Evolutionary conservation across 805 yeast genomes (phyloP), one percentile per base, ranked within the genome.

Genomic region (Yarrowia porcina): DNA sequence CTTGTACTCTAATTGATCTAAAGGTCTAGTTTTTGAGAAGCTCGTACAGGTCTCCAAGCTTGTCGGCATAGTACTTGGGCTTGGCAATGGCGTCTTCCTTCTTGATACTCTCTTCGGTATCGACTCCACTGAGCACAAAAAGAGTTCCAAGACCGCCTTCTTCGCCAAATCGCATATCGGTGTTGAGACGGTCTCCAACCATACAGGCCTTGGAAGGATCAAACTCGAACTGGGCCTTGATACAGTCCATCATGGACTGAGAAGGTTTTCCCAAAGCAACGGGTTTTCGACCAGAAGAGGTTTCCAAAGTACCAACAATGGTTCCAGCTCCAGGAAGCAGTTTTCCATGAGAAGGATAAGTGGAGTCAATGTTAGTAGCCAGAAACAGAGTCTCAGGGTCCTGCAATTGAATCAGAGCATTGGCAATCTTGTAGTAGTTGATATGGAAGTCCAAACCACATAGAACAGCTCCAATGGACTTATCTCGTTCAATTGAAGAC

Each of bases 291-390:
- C 90, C 92, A 21, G 89, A 76, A 12, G 93, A 86, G 67, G 76
- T 84, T 1, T 89, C 83, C 17, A 90, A 85, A 0, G 91, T 81
- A 67, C 90, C 89, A 45, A 93, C 86, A 67, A 90, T 83, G 1
- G 97, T 86, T 1, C 99, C 99, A 1, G 99, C 98, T 30, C 99
- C 99, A 18, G 97, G 96, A 56, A 94, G 80, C 54, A 89, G 82
- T 68, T 83, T 79, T 1, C 96, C 97, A 74, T 89, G 86, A 64
- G 88, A 83, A 1, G 99, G 99, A 78, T 85, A 94, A 0, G 99
- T 94, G 1, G 97, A 88, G 74, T 94, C 99, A 44, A 89, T 89
- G 73, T 94, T 94, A 5, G 98, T 94, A 21, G 97, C 98, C 66
- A 94, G 79, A 74, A 90, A 94, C 32, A 86, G 82, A 3, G 90